Conservation (phyloP, 2,329 filamentous ascomycete species). For the Aspergillus fischeri region DNA sequence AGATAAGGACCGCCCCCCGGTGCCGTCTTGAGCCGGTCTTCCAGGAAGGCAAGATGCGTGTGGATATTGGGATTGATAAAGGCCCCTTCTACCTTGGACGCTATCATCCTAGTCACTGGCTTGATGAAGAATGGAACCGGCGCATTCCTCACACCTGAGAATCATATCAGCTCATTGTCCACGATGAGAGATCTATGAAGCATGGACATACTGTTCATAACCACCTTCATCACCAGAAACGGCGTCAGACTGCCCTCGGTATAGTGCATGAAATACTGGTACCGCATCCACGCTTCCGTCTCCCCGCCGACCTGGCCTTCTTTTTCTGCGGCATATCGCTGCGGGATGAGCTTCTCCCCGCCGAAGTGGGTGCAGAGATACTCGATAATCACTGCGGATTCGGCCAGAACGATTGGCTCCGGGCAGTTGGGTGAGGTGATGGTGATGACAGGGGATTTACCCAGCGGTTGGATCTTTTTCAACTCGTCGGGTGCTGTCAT, state of each 20-base stretch:
- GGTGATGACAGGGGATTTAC: slow-evolving; percentile 77
- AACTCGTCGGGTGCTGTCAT: slow-evolving; percentile 71
- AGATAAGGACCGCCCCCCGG: slow-evolving; percentile 37
- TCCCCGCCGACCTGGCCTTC: slow-evolving; percentile 55
- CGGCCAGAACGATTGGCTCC: slow-evolving; percentile 64
- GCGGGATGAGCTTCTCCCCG: slow-evolving; percentile 44
- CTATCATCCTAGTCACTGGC: slow-evolving; percentile 57
- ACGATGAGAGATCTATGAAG: slow-evolving; percentile 5
- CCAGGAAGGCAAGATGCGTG: slow-evolving; percentile 42
- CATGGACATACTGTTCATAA: slow-evolving; percentile 52
- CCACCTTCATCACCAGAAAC: slow-evolving; percentile 59
- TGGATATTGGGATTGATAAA: slow-evolving; percentile 41
- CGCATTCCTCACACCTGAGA: slow-evolving; percentile 44
- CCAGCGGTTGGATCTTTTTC: slow-evolving; percentile 74
- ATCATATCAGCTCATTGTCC: neutral
- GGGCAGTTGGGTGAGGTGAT: slow-evolving; percentile 48
- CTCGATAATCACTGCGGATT: slow-evolving; percentile 76
- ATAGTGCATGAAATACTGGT: slow-evolving; percentile 74
- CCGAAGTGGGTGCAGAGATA: slow-evolving; percentile 71
- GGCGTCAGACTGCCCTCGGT: slow-evolving; percentile 80
- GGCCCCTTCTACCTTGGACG: slow-evolving; percentile 38
- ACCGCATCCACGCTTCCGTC: slow-evolving; percentile 57
- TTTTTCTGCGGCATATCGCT: slow-evolving; percentile 47
- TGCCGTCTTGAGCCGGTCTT: slow-evolving; percentile 40
- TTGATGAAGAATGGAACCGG: slow-evolving; percentile 66